phyloP scores from a whole-genome alignment of 768 basidiomycete species.

The Pulveroboletus sp. region DNA sequence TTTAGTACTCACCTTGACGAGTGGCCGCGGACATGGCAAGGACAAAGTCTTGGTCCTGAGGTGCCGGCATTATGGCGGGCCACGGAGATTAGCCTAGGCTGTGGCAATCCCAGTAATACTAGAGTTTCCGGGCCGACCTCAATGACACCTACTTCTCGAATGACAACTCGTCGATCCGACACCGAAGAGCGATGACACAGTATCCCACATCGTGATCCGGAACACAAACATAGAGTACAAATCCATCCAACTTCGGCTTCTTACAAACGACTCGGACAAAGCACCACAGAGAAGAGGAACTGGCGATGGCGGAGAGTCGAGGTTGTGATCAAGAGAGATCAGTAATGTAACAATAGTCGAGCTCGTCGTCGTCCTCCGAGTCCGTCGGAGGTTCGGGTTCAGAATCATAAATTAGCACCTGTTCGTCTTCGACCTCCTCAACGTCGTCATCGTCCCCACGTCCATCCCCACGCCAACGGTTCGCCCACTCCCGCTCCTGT shows the following conservation, averaged over 20 bases:
- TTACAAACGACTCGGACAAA: no score
- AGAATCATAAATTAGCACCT: constrained; percentile 17
- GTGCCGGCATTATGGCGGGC: no score
- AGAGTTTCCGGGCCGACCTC: no score
- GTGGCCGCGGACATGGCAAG: no score
- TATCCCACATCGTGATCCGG: not conserved
- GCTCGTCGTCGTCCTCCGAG: constrained; percentile 24
- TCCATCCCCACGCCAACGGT: not conserved
- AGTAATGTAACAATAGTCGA: constrained; percentile 23
- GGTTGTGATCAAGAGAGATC: constrained; percentile 5
- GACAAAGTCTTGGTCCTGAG: no score
- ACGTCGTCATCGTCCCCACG: not conserved
- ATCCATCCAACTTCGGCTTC: not conserved
- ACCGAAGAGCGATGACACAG: no score
- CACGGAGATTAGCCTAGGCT: no score
- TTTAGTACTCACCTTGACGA: no score
- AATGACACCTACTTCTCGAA: no score
- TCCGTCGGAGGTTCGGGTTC: constrained; percentile 21
- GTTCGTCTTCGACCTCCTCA: constrained; percentile 7
- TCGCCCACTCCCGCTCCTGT: constrained; percentile 22
- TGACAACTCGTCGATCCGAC: not conserved
- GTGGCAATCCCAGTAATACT: no score
- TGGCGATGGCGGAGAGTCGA: no score
- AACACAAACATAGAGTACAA: not conserved
- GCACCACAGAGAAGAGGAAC: no score